Base-by-base conservation (phyloP, 2,329 filamentous ascomycete genomes). In the Ascocoryne sarcoides region DNA sequence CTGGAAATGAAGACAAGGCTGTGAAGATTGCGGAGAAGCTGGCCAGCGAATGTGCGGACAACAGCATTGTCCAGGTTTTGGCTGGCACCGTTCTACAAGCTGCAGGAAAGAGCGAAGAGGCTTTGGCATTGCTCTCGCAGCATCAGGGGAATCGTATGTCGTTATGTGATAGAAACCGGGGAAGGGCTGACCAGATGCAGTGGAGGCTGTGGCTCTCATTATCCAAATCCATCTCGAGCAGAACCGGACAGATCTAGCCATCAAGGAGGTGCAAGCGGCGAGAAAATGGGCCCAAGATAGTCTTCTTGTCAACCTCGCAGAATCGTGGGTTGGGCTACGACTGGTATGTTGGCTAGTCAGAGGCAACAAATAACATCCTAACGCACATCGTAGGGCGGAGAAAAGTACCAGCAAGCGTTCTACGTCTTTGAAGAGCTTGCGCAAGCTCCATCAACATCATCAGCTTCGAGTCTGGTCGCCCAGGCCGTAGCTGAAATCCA, bases 401-500 rank as follows among this genome's bases (percentile, higher is more conserved):
- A 95, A 54, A 92, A 87, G 62, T 96, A 96, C 65, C 92, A 96
- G 59, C 85, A 92, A 59, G 82, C 90, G 14, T 96, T 94, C 65
- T 96, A 98, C 70, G 90, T 96, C 46, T 96, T 87, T 58, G 90
- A 96, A 65, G 92, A 98, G 64, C 76, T 96, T 36, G 90, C 92
- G 4, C 86, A 94, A 59, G 82, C 85, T 19, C 82, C 88, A 2
- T 79, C 84, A 21, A 88, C 85, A 14, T 80, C 86, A 36, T 85
- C 85, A 12, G 72, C 81, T 38, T 72, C 80, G 51, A 83, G 78
- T 14, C 75, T 95, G 40, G 78, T 95, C 45, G 82, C 86, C 15
- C 92, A 96, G 66, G 90, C 89, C 18, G 79, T 96, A 18, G 83
- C 86, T 17, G 90, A 98, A 63, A 68, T 96, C 39, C 92, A 96